phyloP scores from a whole-genome alignment of 2,329 filamentous ascomycete species.

The Pseudogymnoascus sp. region DNA sequence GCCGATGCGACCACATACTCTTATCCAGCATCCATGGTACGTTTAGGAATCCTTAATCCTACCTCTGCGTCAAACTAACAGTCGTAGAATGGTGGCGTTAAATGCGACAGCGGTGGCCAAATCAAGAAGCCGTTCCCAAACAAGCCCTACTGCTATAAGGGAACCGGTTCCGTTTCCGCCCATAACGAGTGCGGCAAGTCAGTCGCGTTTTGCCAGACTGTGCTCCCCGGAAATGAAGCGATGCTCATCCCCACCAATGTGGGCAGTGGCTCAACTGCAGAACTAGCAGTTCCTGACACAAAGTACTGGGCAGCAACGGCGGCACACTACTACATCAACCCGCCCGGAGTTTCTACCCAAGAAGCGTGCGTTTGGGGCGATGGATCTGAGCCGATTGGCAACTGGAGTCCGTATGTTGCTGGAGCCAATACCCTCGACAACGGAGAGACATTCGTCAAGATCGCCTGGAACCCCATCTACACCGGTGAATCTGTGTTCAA shows the following conservation, averaged over 20 bases:
- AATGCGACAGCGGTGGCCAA: conserved; percentile 58
- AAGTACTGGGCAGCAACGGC: conserved; percentile 65
- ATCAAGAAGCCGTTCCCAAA: conserved; percentile 61
- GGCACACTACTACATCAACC: conserved; percentile 74
- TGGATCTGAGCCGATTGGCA: conserved; percentile 53
- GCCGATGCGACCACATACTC: conserved; percentile 55
- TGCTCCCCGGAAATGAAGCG: conserved; percentile 69
- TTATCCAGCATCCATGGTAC: conserved; percentile 65
- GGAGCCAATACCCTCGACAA: conserved; percentile 60
- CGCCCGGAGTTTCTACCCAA: conserved; percentile 51
- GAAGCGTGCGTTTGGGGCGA: conserved; percentile 67
- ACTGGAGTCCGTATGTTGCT: conserved; percentile 70
- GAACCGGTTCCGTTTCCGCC: conserved; percentile 55
- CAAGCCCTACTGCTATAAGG: conserved; percentile 61
- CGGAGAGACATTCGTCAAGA: conserved; percentile 64
- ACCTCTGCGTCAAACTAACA: conserved; percentile 12
- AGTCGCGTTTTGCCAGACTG: conserved; percentile 71
- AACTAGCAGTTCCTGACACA: conserved; percentile 60
- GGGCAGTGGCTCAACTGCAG: conserved; percentile 33
- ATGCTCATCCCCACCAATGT: conserved; percentile 77
- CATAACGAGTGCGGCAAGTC: conserved; percentile 55
- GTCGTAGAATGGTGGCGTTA: conserved; percentile 61
- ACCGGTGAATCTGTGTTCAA: conserved; percentile 44
- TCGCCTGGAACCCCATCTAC: conserved; percentile 72
- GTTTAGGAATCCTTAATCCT: conserved; percentile 23